Conservation (phyloP, 2,329 filamentous ascomycete genomes). For the Aspergillus persii region DNA sequence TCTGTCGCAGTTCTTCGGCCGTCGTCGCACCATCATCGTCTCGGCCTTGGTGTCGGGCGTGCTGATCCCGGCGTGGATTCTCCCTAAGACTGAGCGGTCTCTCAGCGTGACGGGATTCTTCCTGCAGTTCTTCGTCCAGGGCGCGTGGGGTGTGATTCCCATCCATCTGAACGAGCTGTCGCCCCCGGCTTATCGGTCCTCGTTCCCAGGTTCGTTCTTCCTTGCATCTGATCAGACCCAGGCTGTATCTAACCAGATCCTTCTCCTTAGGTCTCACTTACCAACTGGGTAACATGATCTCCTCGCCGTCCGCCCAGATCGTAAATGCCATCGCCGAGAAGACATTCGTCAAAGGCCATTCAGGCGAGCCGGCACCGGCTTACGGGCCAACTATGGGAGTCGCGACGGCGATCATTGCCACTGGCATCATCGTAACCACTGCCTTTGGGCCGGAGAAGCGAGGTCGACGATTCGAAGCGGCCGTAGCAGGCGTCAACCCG, state of each 20-base stretch:
- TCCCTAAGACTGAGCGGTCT: conserved; percentile 41
- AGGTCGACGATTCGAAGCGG: conserved; percentile 66
- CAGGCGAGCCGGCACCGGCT: conserved; percentile 61
- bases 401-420: conserved; percentile 71
- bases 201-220: conserved; percentile 51
- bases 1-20: conserved; percentile 70
- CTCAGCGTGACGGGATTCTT: conserved; percentile 37
- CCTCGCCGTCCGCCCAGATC: conserved; percentile 68
- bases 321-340: conserved; percentile 71
- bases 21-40: conserved; percentile 55
- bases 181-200: conserved; percentile 69
- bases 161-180: conserved; percentile 77
- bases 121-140: conserved; percentile 66
- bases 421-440: conserved; percentile 66
- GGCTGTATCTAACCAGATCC: conserved; percentile 1
- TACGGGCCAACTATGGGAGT: conserved; percentile 75
- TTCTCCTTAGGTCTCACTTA: conserved; percentile 54
- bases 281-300: conserved; percentile 67
- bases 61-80: conserved; percentile 73
- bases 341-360: conserved; percentile 52
- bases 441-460: conserved; percentile 72
- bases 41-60: conserved; percentile 63
- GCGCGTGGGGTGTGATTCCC: conserved; percentile 67
- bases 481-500: conserved; percentile 43
- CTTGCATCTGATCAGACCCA: not conserved